Evolutionary conservation across 2,329 filamentous ascomycete species (phyloP), one percentile per base, ranked within the genome.

Genomic region (Aureobasidium sp.): DNA sequence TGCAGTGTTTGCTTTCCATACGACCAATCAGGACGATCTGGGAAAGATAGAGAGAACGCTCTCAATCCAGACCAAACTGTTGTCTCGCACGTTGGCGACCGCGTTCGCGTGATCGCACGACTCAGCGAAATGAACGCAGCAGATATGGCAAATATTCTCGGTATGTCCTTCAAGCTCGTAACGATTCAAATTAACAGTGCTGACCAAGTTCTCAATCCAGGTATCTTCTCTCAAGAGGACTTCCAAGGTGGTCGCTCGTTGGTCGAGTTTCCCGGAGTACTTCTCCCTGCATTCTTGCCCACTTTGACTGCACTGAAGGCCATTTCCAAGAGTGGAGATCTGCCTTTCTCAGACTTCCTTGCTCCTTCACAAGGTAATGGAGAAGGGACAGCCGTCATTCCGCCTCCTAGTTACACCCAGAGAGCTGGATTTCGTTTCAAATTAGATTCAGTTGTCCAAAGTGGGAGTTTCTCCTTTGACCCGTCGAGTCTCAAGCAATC

Each of bases 261-360:
- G 0, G 76, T 87, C 1, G 85, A 88, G 64, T 87, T 88, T 61
- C 85, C 84, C 0, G 82, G 81, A 0, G 73, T 87, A 3, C 70
- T 88, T 2, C 72, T 86, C 2, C 78, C 80, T 0, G 78, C 84
- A 0, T 87, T 88, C 65, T 72, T 78, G 30, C 81, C 82, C 30
- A 85, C 81, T 0, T 74, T 88, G 0, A 70, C 76, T 47, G 81
- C 80, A 0, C 72, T 88, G 3, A 83, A 88, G 67, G 68, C 71
- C 1, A 83, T 86, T 74, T 77, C 63, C 8, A 41, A 60, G n/a
- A 64, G 47, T 1, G 59, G 64, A 1, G 65, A 70, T 30, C 29
- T 73, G n/a, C 72, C 72, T 1, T 73, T 74, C 53, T 53, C 63
- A 3, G 62, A 69, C 1, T 61, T 68, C 3, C 63, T 77, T 10